phyloP scores from a whole-genome alignment of 345 rosid species.

The Aethionema arabicum region DNA sequence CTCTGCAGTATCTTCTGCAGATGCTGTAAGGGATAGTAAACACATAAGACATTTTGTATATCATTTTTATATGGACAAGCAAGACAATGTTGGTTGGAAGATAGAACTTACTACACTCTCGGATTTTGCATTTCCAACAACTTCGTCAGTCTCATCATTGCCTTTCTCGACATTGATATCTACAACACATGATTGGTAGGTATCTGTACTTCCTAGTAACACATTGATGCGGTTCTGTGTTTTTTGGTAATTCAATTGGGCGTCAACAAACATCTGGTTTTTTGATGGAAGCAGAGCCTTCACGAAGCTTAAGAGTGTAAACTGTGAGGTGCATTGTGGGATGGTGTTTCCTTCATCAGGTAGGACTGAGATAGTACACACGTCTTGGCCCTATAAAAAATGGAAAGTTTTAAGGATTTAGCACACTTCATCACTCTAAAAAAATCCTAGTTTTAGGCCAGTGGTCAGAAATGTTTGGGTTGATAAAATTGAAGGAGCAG shows the following conservation, averaged over 20 bases:
- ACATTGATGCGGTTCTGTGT: constrained; percentile 59
- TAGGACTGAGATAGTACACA: constrained; percentile 59
- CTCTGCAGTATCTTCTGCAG: constrained; percentile 74
- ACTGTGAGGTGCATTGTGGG: constrained; percentile 42
- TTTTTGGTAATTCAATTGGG: constrained; percentile 45
- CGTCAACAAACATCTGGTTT: constrained; percentile 51
- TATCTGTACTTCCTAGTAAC: constrained; percentile 53
- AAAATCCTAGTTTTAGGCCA: constrained; percentile 1
- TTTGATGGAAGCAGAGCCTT: constrained; percentile 63
- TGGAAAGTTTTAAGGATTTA: constrained; percentile 23
- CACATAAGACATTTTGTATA: constrained; percentile 16
- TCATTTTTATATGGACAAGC: constrained; percentile 18
- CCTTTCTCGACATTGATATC: constrained; percentile 66
- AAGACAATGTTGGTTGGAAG: neutral
- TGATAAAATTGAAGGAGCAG: neutral
- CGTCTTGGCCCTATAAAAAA: constrained; percentile 53
- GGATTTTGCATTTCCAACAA: constrained; percentile 45
- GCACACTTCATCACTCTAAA: neutral
- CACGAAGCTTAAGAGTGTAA: constrained; percentile 61
- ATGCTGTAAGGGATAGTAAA: constrained; percentile 39
- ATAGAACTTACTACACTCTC: constrained; percentile 50
- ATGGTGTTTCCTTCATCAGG: constrained; percentile 54
- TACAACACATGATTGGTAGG: constrained; percentile 60
- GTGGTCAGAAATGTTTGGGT: neutral
- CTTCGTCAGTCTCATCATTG: constrained; percentile 43